These are phyloP conservation scores for Neobulgaria alba DNA, from an alignment of 2,329 filamentous ascomycete species.

Conservation along the genomic window DNA sequence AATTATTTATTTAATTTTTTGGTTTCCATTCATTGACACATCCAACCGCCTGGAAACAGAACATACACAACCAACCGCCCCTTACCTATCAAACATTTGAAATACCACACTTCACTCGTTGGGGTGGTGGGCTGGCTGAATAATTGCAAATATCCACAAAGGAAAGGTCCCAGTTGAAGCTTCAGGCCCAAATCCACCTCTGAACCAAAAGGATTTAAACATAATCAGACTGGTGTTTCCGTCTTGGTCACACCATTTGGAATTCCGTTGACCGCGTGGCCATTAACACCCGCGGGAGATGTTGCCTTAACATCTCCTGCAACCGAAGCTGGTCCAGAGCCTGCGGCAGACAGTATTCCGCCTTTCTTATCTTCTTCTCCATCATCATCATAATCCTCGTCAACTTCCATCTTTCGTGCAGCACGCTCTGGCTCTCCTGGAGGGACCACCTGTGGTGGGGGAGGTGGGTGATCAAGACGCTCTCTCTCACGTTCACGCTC, in stretches of 20 bases:
- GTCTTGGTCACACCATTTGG: constrained; percentile 26
- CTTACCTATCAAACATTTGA: too few species aligned
- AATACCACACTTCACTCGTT: too few species aligned
- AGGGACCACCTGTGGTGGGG: constrained; percentile 38
- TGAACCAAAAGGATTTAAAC: too few species aligned
- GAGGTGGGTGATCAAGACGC: constrained; percentile 25
- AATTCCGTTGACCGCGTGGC: constrained; percentile 25
- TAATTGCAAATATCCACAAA: too few species aligned
- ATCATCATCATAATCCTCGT: constrained; percentile 95
- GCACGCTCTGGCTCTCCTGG: constrained; percentile 71
- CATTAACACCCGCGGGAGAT: constrained; percentile 35
- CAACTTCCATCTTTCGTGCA: constrained; percentile 90
- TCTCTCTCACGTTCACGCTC: constrained; percentile 37
- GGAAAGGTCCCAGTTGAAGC: too few species aligned
- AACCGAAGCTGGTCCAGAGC: constrained; percentile 35
- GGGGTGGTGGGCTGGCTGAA: too few species aligned
- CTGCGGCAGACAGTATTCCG: constrained; percentile 37
- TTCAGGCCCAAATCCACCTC: too few species aligned
- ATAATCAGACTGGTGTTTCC: constrained; percentile 11
- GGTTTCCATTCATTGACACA: too few species aligned
- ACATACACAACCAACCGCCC: too few species aligned
- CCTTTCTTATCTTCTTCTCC: constrained; percentile 74
- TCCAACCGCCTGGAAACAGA: too few species aligned
- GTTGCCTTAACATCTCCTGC: constrained; percentile 41
- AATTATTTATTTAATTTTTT: too few species aligned